Base-by-base conservation (phyloP, 768 basidiomycete species). In the Chlorophyllum brunneum region DNA sequence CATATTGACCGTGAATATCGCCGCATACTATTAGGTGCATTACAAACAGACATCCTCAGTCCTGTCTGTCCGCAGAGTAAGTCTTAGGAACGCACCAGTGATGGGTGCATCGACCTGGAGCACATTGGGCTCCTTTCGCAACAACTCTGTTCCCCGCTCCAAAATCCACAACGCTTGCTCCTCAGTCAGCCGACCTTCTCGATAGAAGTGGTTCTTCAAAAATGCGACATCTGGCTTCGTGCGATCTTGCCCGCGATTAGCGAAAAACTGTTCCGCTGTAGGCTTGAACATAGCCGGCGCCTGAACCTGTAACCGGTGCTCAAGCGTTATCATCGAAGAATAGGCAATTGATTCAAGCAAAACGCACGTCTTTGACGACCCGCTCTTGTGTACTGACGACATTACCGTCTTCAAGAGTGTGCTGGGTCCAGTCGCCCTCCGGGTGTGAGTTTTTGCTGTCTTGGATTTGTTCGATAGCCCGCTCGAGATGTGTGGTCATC, bases 1-100 rank as follows among this genome's bases (percentile, higher is more conserved):
- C 95, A 73, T 99, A 99, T 91, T 99, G 95, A 0, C 95, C 95
- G 62, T 98, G 95, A 40, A 98, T 97, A 72, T 98, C 95, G 42
- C 95, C 97, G 67, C 95, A 98, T 31, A 94, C 92, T 93, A 61
- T n/a, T 18, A 51, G 54, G 34, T 46, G 51, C 53, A 16, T 27
- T 50, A 48, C 40, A 38, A 44, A 41, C 18, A 24, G 13, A n/a
- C 27, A 7, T 16, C 11, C 9, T 40, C 10, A 29, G 48, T 23
- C 10, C 30, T 26, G 38, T 36, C 13, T 11, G 29, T 46, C 24
- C 11, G 16, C 20, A 27, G 22, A 10, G 34, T 58, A 49, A 40
- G 41, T 59, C 44, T 57, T 34, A 29, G 24, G 48, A 18, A 66
- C 80, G 55, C 56, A 95, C 95, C 92, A 52, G 95, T 99, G 67